phyloP scores from a whole-genome alignment of 768 basidiomycete genomes.

The Naganishia vishniacii region DNA sequence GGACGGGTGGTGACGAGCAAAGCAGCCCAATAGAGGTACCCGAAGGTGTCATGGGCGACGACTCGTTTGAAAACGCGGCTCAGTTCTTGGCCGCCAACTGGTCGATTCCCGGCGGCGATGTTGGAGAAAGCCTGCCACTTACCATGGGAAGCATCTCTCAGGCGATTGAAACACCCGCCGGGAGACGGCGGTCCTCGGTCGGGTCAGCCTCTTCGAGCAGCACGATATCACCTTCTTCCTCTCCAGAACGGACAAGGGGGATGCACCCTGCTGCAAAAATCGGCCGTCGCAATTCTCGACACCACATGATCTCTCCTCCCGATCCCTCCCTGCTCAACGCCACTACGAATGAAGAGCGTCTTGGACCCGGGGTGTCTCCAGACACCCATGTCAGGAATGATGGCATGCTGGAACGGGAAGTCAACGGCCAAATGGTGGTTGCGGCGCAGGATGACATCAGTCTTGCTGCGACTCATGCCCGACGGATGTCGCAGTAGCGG shows the following conservation, averaged over 20 bases:
- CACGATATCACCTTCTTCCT: slow-evolving; percentile 25
- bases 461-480: slow-evolving; percentile 22
- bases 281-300: slow-evolving; percentile 11
- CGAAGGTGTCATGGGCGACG: slow-evolving; percentile 19
- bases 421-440: slow-evolving; percentile 35
- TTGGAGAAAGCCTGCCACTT: slow-evolving; percentile 23
- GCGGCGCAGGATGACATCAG: slow-evolving; percentile 45
- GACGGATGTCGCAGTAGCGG: slow-evolving; percentile 10
- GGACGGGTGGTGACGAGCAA: slow-evolving; percentile 7
- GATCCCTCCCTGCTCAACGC: slow-evolving; percentile 42
- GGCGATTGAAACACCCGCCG: not conserved
- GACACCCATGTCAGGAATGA: slow-evolving; percentile 38
- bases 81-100: slow-evolving; percentile 27
- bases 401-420: slow-evolving; percentile 39
- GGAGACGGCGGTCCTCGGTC: not conserved
- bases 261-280: slow-evolving; percentile 29
- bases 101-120: slow-evolving; percentile 28
- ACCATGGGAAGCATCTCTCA: slow-evolving; percentile 14
- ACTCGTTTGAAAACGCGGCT: slow-evolving; percentile 24
- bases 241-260: slow-evolving; percentile 16
- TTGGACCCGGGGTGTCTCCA: slow-evolving; percentile 45
- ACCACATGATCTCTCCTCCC: slow-evolving; percentile 41
- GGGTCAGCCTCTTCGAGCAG: slow-evolving; percentile 2
- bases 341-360: slow-evolving; percentile 35
- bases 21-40: slow-evolving; percentile 18